A percentile compares a stretch with the other conserved stretches of the same genome.
Conservation (phyloP, 2,329 filamentous ascomycete genomes). For the Claviceps africana region DNA sequence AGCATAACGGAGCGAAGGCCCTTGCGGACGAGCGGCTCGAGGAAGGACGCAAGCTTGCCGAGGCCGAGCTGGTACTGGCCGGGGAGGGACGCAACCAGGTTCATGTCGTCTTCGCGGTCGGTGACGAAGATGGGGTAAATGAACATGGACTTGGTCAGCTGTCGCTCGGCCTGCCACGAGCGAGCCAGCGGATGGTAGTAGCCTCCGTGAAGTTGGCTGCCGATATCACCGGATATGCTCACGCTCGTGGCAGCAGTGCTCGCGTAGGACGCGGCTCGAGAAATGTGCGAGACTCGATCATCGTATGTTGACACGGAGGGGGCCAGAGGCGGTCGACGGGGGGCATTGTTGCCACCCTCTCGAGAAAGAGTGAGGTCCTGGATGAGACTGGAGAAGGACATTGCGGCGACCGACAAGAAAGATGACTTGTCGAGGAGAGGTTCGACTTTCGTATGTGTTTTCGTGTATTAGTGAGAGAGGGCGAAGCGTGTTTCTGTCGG, state of each 20-base stretch:
- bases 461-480: background rate
- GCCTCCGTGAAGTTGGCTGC: constrained; percentile 69
- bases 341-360: constrained; percentile 31
- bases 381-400: constrained; percentile 57
- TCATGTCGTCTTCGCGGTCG: constrained; percentile 85
- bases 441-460: no score
- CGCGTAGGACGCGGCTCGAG: constrained; percentile 49
- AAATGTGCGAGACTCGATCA: constrained; percentile 46
- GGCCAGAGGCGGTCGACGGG: constrained; percentile 30
- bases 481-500: background rate
- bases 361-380: constrained; percentile 46
- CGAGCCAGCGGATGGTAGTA: constrained; percentile 69
- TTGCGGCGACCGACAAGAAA: constrained; percentile 14
- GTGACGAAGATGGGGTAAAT: constrained; percentile 97
- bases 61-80: constrained; percentile 80
- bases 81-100: constrained; percentile 76
- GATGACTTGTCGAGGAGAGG: no score
- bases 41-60: constrained; percentile 71
- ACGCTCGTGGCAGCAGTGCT: constrained; percentile 55
- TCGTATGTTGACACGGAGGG: constrained; percentile 42
- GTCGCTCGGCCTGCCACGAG: constrained; percentile 71
- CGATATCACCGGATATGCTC: constrained; percentile 61
- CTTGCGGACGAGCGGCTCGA: constrained; percentile 76
- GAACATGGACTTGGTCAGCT: constrained; percentile 93
- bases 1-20: constrained; percentile 87